A percentile compares a stretch with the other conserved stretches of the same genome.
Conservation (phyloP, 108 stramenopile species). For the Asterionellopsis glacialis region DNA sequence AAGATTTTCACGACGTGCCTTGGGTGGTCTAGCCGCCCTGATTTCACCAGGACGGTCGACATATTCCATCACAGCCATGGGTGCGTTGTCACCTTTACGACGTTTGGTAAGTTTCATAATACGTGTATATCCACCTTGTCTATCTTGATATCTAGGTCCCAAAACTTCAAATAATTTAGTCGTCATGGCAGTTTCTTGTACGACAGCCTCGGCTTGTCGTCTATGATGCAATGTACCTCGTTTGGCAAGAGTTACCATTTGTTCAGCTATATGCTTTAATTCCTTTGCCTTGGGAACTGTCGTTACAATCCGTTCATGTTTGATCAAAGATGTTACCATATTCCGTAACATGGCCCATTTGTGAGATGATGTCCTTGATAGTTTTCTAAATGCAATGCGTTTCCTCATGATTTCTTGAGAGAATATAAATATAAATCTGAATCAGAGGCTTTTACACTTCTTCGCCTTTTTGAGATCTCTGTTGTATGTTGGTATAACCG, state of each 20-base stretch:
- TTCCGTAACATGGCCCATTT: conserved; percentile 89
- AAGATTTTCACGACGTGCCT: conserved; percentile 9
- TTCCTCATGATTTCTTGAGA: conserved; percentile 72
- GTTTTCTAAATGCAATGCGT: conserved; percentile 73
- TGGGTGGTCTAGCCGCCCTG: conserved; percentile 81
- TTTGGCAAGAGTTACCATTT: conserved; percentile 82
- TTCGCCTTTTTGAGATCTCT: too few relatives aligned
- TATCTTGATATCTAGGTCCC: conserved; percentile 91
- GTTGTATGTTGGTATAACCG: too few relatives aligned
- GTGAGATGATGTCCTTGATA: conserved; percentile 70
- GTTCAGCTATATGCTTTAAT: conserved; percentile 86
- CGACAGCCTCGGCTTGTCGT: conserved; percentile 52
- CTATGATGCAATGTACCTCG: conserved; percentile 1
- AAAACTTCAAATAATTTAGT: conserved; percentile 94
- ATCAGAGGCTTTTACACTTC: too few relatives aligned
- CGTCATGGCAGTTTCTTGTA: conserved; percentile 67
- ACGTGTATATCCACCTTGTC: conserved; percentile 96
- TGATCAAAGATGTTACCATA: conserved; percentile 93
- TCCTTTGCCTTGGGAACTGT: conserved; percentile 96
- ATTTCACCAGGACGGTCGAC: conserved; percentile 96
- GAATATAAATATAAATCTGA: too few relatives aligned
- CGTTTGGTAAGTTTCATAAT: conserved; percentile 83
- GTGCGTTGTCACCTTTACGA: conserved; percentile 90
- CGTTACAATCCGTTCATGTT: conserved; percentile 97
- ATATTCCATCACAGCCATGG: conserved; percentile 98